Evolutionary conservation across 768 basidiomycete species (phyloP).

Genomic region (Piloderma croceum): DNA sequence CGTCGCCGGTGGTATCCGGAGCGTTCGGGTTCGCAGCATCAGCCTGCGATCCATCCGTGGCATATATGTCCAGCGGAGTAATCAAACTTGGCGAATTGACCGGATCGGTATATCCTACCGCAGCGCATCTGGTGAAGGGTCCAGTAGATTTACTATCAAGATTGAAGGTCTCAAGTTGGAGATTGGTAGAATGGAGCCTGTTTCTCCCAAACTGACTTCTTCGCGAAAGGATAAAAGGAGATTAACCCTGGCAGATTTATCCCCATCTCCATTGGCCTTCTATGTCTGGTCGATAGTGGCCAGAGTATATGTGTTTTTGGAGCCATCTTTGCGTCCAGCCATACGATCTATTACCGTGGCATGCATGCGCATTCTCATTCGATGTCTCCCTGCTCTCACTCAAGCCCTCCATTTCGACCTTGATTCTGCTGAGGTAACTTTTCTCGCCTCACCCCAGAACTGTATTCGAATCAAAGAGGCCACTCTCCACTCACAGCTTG

Average conservation of each 20-base stretch:
- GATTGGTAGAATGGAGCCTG: conserved; percentile 32
- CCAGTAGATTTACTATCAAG: conserved; percentile 55
- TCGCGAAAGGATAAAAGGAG: conserved; percentile 34
- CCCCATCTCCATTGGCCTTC: conserved; percentile 32
- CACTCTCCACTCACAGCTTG: conserved; percentile 47
- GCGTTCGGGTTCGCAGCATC: conserved; percentile 64
- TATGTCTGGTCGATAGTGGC: conserved; percentile 28
- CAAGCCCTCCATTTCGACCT: conserved; percentile 66
- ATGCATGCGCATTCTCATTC: conserved; percentile 52
- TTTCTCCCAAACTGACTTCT: conserved; percentile 14
- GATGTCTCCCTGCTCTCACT: conserved; percentile 61
- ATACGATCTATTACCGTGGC: conserved; percentile 51
- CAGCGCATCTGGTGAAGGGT: conserved; percentile 41
- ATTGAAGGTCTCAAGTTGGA: conserved; percentile 58
- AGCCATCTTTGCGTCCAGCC: conserved; percentile 58
- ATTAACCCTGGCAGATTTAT: conserved; percentile 44
- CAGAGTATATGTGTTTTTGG: conserved; percentile 38
- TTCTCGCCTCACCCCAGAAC: conserved; percentile 45
- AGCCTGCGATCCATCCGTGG: conserved; percentile 77
- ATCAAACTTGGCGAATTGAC: conserved; percentile 54
- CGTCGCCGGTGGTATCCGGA: conserved; percentile 41
- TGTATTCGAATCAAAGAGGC: conserved; percentile 47
- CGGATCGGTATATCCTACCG: conserved; percentile 59
- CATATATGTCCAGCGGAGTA: conserved; percentile 57
- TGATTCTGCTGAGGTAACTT: conserved; percentile 46